Base-by-base conservation (phyloP, 768 basidiomycete species). In the Hygrocybe coccinea region DNA sequence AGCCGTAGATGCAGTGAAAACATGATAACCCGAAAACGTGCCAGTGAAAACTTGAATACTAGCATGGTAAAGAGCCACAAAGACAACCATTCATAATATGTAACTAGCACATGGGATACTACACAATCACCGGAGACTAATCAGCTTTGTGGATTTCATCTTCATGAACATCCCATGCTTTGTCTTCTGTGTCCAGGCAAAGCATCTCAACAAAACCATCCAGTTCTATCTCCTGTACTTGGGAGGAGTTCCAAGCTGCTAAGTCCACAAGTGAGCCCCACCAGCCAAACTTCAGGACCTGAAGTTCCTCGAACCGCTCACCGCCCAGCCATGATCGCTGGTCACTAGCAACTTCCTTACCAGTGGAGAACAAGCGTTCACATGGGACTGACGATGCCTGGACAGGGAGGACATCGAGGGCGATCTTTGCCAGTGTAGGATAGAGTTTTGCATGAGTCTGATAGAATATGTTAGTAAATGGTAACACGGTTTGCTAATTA, bases 341-440 rank as follows among this genome's bases (percentile, higher is more conserved):
- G n/a, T 51, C 35, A 11, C 15, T n/a, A 34, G 50, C 50, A 51
- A 51, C 34, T 24, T 51, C 25, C 17, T 37, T 37, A 22, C 35
- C 34, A 54, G 37, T 19, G 25, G 41, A 52, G 48, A 63, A 65
- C 3, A 65, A 21, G 11, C 50, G 54, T 50, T 66, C 58, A 25
- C 61, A 64, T 2, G 60, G 63, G 22, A 65, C 64, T 34, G 64
- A 60, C 10, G 59, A 65, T 14, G 59, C 59, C 39, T 63, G 62
- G 24, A 44, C 48, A 9, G 64, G 60, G 1, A 63, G 38, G 21
- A 63, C 39, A 50, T 65, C 55, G 19, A 65, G 48, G 2, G 59
- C 54, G 35, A 65, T 61, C 25, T 52, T 51, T 10, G 39, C 54
- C 25, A 64, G 53, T 50, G 59, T 60, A 15, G 60, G 62, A 44